Percentiles rank a stretch among this genome's conserved stretches.
These are phyloP conservation scores for Leishmania gerbilli DNA, from an alignment of 208 protist genomes.

Conservation along the genomic window DNA sequence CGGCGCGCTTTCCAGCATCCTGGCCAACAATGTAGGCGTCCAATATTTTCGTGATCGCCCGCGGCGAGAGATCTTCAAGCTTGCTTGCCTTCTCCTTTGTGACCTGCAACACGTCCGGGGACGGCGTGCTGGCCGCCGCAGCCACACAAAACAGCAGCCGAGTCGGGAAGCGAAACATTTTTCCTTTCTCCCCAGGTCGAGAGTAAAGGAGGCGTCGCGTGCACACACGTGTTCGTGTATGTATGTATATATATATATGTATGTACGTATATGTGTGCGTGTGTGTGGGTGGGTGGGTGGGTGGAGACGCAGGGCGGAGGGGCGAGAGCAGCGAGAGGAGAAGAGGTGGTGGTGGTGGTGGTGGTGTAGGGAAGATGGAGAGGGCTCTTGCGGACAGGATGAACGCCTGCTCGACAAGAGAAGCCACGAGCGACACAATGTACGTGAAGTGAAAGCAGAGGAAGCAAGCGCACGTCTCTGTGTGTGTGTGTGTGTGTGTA, in stretches of 20 bases:
- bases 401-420: not conserved
- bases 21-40: constrained; percentile 97
- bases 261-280: not conserved
- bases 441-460: not conserved
- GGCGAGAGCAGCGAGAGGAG: not conserved
- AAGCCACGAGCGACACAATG: constrained; percentile 7
- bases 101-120: constrained; percentile 60
- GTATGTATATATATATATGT: not conserved
- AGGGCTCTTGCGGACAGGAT: not conserved
- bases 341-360: no score
- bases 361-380: no score
- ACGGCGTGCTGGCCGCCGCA: constrained; percentile 48
- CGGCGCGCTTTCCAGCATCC: constrained; percentile 94
- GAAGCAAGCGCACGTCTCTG: not conserved
- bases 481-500: not conserved
- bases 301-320: not conserved
- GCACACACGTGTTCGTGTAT: not conserved
- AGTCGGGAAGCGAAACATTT: constrained; percentile 67
- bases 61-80: constrained; percentile 86
- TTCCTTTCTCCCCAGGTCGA: no score
- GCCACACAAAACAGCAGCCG: constrained; percentile 45
- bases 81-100: constrained; percentile 56
- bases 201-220: not conserved
- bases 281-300: not conserved
- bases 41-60: constrained; percentile 91